These are phyloP conservation scores for Coffea canephora DNA, from an alignment of 257 asterid genomes.

Conservation along the genomic window DNA sequence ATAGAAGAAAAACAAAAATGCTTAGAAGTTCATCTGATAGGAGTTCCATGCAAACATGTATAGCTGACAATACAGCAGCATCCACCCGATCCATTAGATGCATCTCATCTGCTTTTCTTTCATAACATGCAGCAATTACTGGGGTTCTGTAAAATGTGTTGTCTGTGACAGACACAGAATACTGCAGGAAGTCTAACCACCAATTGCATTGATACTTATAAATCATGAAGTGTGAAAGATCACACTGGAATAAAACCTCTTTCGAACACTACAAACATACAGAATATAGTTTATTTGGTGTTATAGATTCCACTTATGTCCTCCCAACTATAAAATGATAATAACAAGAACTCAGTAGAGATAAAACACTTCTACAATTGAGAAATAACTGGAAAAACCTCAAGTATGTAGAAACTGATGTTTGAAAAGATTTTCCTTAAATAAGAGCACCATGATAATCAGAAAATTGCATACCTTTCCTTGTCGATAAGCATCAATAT, in stretches of 20 bases:
- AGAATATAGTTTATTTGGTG: neutral
- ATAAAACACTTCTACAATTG: neutral
- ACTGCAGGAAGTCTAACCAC: neutral
- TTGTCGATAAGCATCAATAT: slow-evolving; percentile 60
- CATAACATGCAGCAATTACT: neutral
- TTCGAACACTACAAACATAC: neutral
- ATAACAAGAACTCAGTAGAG: neutral
- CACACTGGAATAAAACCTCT: neutral
- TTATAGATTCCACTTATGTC: neutral
- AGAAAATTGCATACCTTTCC: slow-evolving; percentile 52
- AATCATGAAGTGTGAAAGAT: neutral
- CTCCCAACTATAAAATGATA: neutral
- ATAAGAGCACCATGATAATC: neutral
- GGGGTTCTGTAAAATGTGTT: neutral
- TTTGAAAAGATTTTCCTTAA: neutral
- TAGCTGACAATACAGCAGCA: neutral
- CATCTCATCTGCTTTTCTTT: neutral
- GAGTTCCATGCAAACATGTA: neutral
- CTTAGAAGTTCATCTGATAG: neutral
- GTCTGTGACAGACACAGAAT: neutral
- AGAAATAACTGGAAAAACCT: neutral
- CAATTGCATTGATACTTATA: neutral
- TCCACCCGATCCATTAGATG: neutral
- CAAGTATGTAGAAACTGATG: neutral
- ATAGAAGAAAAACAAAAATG: neutral